These are phyloP conservation scores for Fomitopsis schrenkii DNA, from an alignment of 1,284 basidiomycete species.

Conservation along the genomic window DNA sequence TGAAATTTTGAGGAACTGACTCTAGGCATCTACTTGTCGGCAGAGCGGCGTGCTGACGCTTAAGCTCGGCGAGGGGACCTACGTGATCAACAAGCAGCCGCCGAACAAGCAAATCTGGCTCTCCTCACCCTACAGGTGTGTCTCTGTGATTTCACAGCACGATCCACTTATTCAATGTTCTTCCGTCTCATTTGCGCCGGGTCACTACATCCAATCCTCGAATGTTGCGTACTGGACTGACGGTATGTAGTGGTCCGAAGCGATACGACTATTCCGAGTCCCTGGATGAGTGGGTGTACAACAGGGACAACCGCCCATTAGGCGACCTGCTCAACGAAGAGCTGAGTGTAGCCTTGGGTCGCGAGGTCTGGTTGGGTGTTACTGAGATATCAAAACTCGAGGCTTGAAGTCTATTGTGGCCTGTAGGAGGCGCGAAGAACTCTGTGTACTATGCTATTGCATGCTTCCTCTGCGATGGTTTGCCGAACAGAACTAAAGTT, in stretches of 20 bases:
- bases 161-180: not conserved
- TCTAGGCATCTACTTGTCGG: not conserved
- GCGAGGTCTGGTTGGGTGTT: slow-evolving; percentile 24
- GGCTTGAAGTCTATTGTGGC: not conserved
- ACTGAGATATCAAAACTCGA: slow-evolving; percentile 10
- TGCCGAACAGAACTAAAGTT: too few species aligned
- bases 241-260: slow-evolving; percentile 72
- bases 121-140: slow-evolving; percentile 69
- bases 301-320: slow-evolving; percentile 62
- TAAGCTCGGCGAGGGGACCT: slow-evolving; percentile 84
- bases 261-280: slow-evolving; percentile 74
- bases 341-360: slow-evolving; percentile 37
- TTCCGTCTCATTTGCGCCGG: not conserved
- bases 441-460: not conserved
- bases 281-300: slow-evolving; percentile 73
- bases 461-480: not conserved
- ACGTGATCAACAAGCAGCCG: slow-evolving; percentile 99
- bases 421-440: not conserved
- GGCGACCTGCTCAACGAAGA: slow-evolving; percentile 68
- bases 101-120: slow-evolving; percentile 99
- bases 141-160: not conserved
- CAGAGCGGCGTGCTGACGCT: slow-evolving; percentile 92
- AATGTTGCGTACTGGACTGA: slow-evolving; percentile 1
- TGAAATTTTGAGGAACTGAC: slow-evolving; percentile 13
- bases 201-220: not conserved